Evolutionary conservation across 352 stramenopile genomes (phyloP), one percentile per base, ranked within the genome.

Genomic region (Globisporangium irregulare): DNA sequence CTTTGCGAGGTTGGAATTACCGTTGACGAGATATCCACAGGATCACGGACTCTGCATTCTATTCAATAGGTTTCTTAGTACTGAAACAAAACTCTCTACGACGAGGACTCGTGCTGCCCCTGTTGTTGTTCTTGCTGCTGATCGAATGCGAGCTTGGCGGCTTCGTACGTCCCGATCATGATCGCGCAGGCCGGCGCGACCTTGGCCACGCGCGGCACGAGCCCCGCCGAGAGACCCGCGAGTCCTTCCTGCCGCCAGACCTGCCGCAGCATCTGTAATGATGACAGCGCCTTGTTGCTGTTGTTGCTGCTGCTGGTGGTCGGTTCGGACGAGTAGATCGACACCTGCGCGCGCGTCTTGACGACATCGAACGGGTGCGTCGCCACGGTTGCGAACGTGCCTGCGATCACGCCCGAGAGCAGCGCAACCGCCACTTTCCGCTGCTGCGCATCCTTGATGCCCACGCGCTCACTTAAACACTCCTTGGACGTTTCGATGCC

Each of bases 331-430:
- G 66, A 74, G 68, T 85, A 92, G 12, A 82, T 71, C 36, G 84
- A 74, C 20, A 92, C 77, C 69, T 96, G 87, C 54, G 80, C 75
- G 18, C 94, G 82, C 14, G 94, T 99, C 77, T 99, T 99, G 72
- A 99, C 76, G 59, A 99, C 94, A 75, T 99, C 95, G 67, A 98
- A 97, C 34, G 96, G 95, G 12, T 97, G 98, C 10, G 95, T 98
- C n/a, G 80, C 71, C 15, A 94, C 72, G 4, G 94, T 94, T 34
- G 96, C 93, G 34, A 98, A 75, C 0, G 88, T 72, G 46, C 95
- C 94, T 0, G 91, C 85, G 7, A 80, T 67, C 36, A 94, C 77
- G 10, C 94, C 93, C 55, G 90, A 87, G 3, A 97, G 55, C 58
- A 99, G 93, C 12, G 92, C 84, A 38, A 94, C 79, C 0, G 69